These are phyloP conservation scores for Colletotrichum sp. DNA, from an alignment of 2,329 filamentous ascomycete genomes.

Conservation along the genomic window DNA sequence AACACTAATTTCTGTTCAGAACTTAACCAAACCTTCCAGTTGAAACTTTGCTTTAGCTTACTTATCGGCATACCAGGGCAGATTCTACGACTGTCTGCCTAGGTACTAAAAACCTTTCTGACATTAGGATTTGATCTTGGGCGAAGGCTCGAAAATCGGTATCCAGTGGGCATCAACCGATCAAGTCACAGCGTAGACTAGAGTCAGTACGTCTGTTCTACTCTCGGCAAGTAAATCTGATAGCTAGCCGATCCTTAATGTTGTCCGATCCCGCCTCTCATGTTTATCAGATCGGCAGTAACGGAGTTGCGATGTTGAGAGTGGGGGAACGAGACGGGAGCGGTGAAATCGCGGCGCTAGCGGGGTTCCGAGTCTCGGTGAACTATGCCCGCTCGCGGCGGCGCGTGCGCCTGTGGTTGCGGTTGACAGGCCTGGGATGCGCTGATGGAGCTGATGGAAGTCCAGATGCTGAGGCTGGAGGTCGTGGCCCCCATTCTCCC, in stretches of 20 bases:
- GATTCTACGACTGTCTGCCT: not conserved
- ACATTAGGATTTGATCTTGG: not conserved
- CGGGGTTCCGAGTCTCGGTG: slow-evolving; percentile 18
- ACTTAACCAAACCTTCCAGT: not conserved
- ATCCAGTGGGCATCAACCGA: not conserved
- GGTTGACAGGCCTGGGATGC: not conserved
- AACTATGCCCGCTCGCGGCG: slow-evolving; percentile 3
- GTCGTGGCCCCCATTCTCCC: not conserved
- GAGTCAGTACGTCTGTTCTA: not conserved
- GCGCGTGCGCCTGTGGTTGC: not conserved
- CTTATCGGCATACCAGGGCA: not conserved
- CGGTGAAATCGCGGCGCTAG: slow-evolving; percentile 1
- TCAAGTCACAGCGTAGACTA: not conserved
- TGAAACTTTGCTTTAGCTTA: not conserved
- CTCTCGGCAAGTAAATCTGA: not conserved
- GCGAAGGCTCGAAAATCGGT: not conserved
- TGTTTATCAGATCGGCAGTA: not conserved
- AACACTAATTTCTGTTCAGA: not conserved
- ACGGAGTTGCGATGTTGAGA: slow-evolving; percentile 1
- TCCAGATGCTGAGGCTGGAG: not conserved
- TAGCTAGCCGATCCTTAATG: not conserved
- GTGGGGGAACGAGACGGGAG: slow-evolving; percentile 6
- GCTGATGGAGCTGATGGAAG: no score
- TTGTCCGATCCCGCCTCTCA: not conserved
- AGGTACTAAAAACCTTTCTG: not conserved